Conservation (phyloP, 31 red algal genomes). For the Odonthalia washingtoniensis region DNA sequence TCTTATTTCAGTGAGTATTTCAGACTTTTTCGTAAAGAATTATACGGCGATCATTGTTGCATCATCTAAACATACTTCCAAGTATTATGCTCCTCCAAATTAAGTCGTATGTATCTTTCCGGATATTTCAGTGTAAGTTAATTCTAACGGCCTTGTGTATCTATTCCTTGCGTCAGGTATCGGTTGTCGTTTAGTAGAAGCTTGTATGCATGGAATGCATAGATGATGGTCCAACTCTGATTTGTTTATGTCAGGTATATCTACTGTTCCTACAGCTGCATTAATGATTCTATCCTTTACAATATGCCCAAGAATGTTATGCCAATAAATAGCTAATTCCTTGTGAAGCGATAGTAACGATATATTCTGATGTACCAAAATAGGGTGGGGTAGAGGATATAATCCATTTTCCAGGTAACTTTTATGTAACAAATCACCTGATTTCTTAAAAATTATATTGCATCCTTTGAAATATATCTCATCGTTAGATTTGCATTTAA, state of each 20-base stretch:
- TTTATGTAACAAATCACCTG: neutral
- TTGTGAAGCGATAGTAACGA: neutral
- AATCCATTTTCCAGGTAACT: neutral
- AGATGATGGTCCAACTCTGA: neutral
- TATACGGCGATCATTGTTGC: slow-evolving; percentile 29
- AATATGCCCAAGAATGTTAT: neutral
- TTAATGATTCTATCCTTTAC: neutral
- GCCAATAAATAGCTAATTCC: neutral
- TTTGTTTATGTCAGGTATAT: neutral
- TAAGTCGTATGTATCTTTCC: slow-evolving; percentile 8
- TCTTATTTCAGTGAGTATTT: neutral
- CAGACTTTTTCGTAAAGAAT: neutral
- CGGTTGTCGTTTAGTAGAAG: neutral
- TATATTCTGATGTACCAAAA: neutral
- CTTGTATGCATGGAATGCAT: neutral
- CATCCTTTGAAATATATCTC: neutral
- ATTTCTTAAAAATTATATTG: neutral
- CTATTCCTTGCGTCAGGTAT: neutral
- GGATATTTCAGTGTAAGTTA: slow-evolving; percentile 33
- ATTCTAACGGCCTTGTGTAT: neutral
- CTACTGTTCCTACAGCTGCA: neutral
- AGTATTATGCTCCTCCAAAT: neutral
- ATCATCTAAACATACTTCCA: slow-evolving; percentile 33
- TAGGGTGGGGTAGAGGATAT: neutral
- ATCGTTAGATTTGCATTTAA: too few relatives aligned